These are phyloP conservation scores for Lophiostoma macrostomum DNA, from an alignment of 495 filamentous ascomycete genomes.

Conservation along the genomic window DNA sequence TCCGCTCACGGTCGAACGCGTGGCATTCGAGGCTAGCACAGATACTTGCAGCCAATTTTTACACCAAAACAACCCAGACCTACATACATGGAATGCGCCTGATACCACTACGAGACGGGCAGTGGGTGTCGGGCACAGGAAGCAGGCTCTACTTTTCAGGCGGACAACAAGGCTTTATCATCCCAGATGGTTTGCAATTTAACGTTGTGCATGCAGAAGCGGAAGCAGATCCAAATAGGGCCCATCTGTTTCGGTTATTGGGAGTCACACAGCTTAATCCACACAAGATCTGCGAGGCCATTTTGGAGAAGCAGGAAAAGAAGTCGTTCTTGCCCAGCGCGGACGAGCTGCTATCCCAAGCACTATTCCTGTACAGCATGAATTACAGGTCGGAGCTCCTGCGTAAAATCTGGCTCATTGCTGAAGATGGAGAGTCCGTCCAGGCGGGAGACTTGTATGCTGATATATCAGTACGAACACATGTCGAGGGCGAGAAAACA, in stretches of 20 bases:
- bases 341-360: background rate
- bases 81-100: background rate
- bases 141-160: background rate
- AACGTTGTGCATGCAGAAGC: background rate
- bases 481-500: background rate
- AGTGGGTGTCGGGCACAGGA: background rate
- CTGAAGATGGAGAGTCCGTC: background rate
- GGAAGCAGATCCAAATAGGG: background rate
- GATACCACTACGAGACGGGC: background rate
- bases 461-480: background rate
- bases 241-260: background rate
- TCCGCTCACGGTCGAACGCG: background rate
- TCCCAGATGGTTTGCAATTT: background rate
- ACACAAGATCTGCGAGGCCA: background rate
- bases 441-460: background rate
- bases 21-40: background rate
- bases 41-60: slow-evolving; percentile 1
- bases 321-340: background rate
- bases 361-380: background rate
- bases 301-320: background rate
- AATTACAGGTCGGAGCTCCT: background rate
- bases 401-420: background rate
- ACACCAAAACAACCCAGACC: background rate
- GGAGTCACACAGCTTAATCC: background rate
- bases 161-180: background rate